Evolutionary conservation across 257 asterid species (phyloP).

Genomic region (Ilex aquifolium): DNA sequence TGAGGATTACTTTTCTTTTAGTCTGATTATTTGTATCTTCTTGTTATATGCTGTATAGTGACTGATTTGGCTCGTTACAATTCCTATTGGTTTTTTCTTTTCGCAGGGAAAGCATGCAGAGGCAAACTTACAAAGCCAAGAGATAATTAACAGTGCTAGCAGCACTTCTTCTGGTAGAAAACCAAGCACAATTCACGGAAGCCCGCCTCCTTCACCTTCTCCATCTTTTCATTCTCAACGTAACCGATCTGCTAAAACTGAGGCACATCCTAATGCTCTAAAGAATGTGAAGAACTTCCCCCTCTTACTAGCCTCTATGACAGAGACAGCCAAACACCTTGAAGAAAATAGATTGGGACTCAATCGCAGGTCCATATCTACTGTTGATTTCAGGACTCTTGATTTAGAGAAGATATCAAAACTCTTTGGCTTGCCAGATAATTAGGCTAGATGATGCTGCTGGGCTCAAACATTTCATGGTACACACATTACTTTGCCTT

Average conservation of each 20-base stretch:
- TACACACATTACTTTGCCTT: too few relatives aligned
- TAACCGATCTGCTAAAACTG: conserved; percentile 54
- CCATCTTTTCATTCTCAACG: conserved; percentile 45
- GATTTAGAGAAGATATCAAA: conserved; percentile 46
- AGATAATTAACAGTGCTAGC: conserved; percentile 28
- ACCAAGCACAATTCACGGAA: not conserved
- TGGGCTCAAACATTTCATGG: too few relatives aligned
- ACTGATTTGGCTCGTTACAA: too few relatives aligned
- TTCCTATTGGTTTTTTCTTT: too few relatives aligned
- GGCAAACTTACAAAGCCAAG: conserved; percentile 25
- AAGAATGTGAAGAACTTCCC: conserved; percentile 84
- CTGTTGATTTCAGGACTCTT: conserved; percentile 17
- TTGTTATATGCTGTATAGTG: too few relatives aligned
- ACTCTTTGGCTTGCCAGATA: conserved; percentile 48
- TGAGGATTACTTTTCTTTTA: too few relatives aligned
- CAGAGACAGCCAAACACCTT: too few relatives aligned
- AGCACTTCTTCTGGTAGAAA: conserved; percentile 35
- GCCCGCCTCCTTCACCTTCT: conserved; percentile 54
- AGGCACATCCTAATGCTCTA: conserved; percentile 84
- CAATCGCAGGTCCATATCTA: conserved; percentile 14
- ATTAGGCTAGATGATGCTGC: conserved; percentile 4
- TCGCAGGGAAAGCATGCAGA: conserved; percentile 32
- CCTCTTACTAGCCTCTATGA: conserved; percentile 29
- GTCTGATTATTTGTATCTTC: too few relatives aligned
- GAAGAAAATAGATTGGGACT: too few relatives aligned